Evolutionary conservation across 2,329 filamentous ascomycete species (phyloP).

Genomic region (Ascosphaera acerosa): DNA sequence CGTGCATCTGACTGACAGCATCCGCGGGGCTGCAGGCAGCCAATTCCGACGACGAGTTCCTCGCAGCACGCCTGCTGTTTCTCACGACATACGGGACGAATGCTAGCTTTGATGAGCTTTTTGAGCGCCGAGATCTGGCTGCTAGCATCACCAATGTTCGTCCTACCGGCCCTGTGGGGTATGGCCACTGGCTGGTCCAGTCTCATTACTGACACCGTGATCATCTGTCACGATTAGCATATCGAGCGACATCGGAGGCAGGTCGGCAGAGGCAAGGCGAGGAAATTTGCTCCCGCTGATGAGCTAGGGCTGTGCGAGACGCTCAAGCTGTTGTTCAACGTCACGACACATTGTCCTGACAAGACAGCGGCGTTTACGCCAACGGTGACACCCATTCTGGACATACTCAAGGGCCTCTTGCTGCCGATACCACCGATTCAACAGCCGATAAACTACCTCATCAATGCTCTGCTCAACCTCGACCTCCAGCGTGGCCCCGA

Average conservation of each 20-base stretch:
- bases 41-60: conserved; percentile 62
- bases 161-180: too few relatives aligned
- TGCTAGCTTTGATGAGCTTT: conserved; percentile 38
- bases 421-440: conserved; percentile 42
- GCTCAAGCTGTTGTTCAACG: conserved; percentile 70
- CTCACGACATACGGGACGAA: conserved; percentile 52
- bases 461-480: conserved; percentile 64
- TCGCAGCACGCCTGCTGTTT: conserved; percentile 55
- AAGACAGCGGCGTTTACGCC: conserved; percentile 36
- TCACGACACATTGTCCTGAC: conserved; percentile 47
- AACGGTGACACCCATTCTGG: conserved; percentile 43
- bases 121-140: conserved; percentile 39
- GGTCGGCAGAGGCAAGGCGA: conserved; percentile 20
- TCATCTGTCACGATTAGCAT: conserved; percentile 25
- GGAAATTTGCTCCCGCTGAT: conserved; percentile 26
- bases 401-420: conserved; percentile 38
- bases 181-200: too few relatives aligned
- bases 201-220: too few relatives aligned
- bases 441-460: conserved; percentile 40
- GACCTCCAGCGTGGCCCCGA: conserved; percentile 39
- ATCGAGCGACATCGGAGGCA: conserved; percentile 41
- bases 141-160: conserved; percentile 35
- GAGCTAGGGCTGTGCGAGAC: conserved; percentile 64
- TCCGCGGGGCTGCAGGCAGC: too few relatives aligned
- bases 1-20: not conserved